Evolutionary conservation across 441 rosid genomes (phyloP), one percentile per base, ranked within the genome.

Genomic region (Rhodomyrtus psidioides): DNA sequence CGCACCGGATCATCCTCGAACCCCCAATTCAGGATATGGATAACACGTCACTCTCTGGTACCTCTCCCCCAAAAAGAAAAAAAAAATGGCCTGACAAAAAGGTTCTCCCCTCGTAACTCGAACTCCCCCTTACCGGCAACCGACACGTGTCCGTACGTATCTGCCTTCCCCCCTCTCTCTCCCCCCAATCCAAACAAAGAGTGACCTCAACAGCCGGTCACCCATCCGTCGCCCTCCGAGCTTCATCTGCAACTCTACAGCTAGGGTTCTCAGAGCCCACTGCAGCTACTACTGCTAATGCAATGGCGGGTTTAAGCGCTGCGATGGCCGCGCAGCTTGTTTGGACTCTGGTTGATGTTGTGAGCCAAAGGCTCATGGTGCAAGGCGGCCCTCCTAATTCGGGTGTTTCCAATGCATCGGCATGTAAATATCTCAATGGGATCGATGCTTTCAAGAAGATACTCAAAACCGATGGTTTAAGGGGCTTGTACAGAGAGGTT

Each of bases 321-420:
- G 98, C 98, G 1, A 88, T 92, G 93, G 95, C 98, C 12, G 98
- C 98, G 17, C 99, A 97, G 83, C 85, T 94, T 27, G 94, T 95
- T 28, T 96, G 98, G 97, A 95, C 97, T 0, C 98, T 97, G 1
- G 84, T 96, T 42, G 99, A 96, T 90, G 97, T 96, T 9, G 96
- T 96, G 87, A 96, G 94, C 88, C 98, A 96, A 89, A 91, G 98
- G 84, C 93, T 95, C n/a, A 96, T 96, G 99, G 95, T 94, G 83
- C 97, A 94, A 84, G 95, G 96, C 6, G 91, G 87, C 57, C 70
- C 65, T 81, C 8, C 84, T 27, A 51, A 34, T 28, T 83, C 85
- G 53, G 83, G 75, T n/a, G 70, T 83, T 65, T 54, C 89, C 39
- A 84, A 88, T 82, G 89, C 82, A 27, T 60, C 86, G 44, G 81